phyloP scores from a whole-genome alignment of 495 filamentous ascomycete species.

The Pseudoneurospora amorphoporcata region DNA sequence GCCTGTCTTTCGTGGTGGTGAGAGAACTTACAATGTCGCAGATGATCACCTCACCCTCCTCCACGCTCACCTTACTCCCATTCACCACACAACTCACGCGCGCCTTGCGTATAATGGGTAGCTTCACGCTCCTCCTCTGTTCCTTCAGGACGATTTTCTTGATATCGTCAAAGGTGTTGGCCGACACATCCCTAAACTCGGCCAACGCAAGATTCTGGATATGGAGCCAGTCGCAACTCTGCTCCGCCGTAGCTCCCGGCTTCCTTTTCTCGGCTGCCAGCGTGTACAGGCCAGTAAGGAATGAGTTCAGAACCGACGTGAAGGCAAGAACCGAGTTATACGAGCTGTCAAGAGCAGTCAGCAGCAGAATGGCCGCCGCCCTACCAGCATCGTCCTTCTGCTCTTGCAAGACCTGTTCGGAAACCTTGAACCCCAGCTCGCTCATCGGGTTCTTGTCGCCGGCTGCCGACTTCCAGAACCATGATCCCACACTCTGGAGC shows the following conservation, averaged over 20 bases:
- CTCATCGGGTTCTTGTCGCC: constrained; percentile 2
- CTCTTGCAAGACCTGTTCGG: constrained; percentile 1
- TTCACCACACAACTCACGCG: not conserved
- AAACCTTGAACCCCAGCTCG: constrained; percentile 2
- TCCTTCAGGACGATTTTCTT: not conserved
- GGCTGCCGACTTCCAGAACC: not conserved
- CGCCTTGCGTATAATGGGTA: constrained; percentile 6
- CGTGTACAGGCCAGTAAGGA: not conserved
- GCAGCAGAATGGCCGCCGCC: constrained; percentile 7
- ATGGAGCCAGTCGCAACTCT: constrained; percentile 2
- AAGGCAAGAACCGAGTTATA: constrained; percentile 9
- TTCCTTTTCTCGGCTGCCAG: not conserved
- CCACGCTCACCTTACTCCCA: not conserved
- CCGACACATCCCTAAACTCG: not conserved
- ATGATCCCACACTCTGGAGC: not conserved
- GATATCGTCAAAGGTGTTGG: not conserved
- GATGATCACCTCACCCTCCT: constrained; percentile 2
- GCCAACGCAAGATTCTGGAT: constrained; percentile 1
- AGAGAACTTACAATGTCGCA: constrained; percentile 6
- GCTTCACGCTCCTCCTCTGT: constrained; percentile 3
- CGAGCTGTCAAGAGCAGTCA: constrained; percentile 8
- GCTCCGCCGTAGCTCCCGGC: not conserved
- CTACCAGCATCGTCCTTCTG: constrained; percentile 1
- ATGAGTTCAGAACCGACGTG: not conserved
- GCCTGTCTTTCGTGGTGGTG: not conserved